Evolutionary conservation across 2,329 filamentous ascomycete genomes (phyloP).

Genomic region (Ophiostoma perfectum): DNA sequence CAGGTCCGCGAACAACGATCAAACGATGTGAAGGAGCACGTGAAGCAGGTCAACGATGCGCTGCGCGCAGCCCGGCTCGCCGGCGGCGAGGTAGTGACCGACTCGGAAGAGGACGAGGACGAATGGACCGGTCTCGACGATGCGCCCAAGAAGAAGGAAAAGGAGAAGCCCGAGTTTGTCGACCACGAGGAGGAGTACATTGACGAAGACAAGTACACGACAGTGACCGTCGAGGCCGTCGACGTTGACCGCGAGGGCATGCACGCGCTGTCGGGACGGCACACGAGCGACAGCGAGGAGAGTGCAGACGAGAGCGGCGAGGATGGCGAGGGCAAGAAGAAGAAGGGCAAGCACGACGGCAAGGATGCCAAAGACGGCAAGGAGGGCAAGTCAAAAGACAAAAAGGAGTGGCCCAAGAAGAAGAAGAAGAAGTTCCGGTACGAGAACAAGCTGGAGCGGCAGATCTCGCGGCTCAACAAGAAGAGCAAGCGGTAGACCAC

Average conservation of each 20-base stretch:
- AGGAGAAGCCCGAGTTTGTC: constrained; percentile 45
- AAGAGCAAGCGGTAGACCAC: constrained; percentile 36
- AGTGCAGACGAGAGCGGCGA: constrained; percentile 36
- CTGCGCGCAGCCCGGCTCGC: constrained; percentile 57
- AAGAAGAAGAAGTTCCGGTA: constrained; percentile 92
- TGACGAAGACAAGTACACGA: constrained; percentile 93
- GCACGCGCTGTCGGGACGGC: constrained; percentile 44
- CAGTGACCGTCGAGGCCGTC: constrained; percentile 87
- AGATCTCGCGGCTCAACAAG: constrained; percentile 58
- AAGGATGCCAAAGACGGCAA: constrained; percentile 30
- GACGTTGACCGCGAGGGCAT: constrained; percentile 71
- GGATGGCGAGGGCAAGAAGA: constrained; percentile 31
- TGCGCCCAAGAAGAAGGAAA: constrained; percentile 3
- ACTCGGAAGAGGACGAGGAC: constrained; percentile 43
- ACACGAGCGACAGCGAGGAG: constrained; percentile 29
- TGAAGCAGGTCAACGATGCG: constrained; percentile 67
- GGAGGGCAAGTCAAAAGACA: constrained; percentile 32
- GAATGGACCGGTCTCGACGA: constrained; percentile 62
- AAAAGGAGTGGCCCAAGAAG: constrained; percentile 58
- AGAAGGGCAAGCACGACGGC: constrained; percentile 23
- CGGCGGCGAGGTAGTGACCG: constrained; percentile 39
- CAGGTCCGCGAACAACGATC: constrained; percentile 81
- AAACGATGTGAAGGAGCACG: constrained; percentile 73
- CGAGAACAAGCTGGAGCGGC: constrained; percentile 79
- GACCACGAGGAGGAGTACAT: constrained; percentile 90